A percentile compares a stretch with the other conserved stretches of the same genome.
These are phyloP conservation scores for Somion occarium DNA, from an alignment of 1,284 basidiomycete genomes.

Conservation along the genomic window DNA sequence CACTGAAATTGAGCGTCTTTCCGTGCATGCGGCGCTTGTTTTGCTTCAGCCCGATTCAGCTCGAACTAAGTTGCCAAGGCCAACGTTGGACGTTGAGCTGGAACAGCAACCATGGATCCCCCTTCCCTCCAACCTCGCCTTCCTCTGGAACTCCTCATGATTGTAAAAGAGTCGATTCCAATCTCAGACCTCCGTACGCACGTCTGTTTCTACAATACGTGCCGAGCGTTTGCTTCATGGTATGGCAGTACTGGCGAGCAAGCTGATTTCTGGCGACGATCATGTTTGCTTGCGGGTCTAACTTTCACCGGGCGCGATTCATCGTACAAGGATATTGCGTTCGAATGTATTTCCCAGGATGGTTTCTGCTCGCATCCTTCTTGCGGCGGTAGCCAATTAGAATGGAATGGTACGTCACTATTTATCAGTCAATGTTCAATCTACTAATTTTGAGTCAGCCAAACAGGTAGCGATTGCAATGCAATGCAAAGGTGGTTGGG, in stretches of 20 bases:
- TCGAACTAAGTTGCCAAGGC: too few relatives aligned
- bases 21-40: too few relatives aligned
- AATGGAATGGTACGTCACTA: conserved; percentile 3
- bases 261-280: conserved; percentile 1
- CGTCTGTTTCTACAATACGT: conserved; percentile 5
- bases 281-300: conserved; percentile 2
- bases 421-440: not conserved
- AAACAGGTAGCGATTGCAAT: not conserved
- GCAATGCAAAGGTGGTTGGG: not conserved
- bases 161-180: conserved; percentile 3
- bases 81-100: too few relatives aligned
- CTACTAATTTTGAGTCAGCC: not conserved
- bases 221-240: not conserved
- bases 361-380: conserved; percentile 3
- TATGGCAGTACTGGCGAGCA: conserved; percentile 1
- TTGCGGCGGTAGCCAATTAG: conserved; percentile 2
- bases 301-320: not conserved
- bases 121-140: not conserved
- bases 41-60: too few relatives aligned
- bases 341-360: conserved; percentile 1
- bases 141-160: conserved; percentile 1
- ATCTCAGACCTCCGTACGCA: conserved; percentile 2
- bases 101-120: not conserved
- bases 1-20: too few relatives aligned
- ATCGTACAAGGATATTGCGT: conserved; percentile 3